These are phyloP conservation scores for Athelia psychrophila DNA, from an alignment of 1,284 basidiomycete species.

Conservation along the genomic window DNA sequence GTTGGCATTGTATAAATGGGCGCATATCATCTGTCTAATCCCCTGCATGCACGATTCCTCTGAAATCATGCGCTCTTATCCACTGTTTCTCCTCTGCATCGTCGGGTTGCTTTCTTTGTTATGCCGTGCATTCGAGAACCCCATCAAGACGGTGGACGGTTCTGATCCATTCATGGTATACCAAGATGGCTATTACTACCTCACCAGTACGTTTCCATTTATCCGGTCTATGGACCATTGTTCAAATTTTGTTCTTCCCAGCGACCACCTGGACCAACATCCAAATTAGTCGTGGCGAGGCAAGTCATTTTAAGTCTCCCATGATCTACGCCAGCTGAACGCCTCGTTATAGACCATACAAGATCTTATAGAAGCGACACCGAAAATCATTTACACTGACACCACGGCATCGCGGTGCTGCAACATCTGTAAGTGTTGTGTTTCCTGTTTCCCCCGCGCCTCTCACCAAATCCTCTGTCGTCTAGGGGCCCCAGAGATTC, in stretches of 20 bases:
- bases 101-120: not conserved
- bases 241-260: not conserved
- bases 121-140: not conserved
- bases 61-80: conserved; percentile 38
- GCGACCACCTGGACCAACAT: not conserved
- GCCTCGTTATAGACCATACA: not conserved
- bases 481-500: not conserved
- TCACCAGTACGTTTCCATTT: not conserved
- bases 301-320: not conserved
- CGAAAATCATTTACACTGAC: not conserved
- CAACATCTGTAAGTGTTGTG: not conserved
- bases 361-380: not conserved
- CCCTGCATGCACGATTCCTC: conserved; percentile 53
- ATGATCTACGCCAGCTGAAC: not conserved
- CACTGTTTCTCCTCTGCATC: not conserved
- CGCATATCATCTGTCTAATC: too few species aligned
- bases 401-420: not conserved
- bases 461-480: not conserved
- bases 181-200: not conserved
- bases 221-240: not conserved
- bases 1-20: too few species aligned
- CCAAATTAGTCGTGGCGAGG: not conserved
- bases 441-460: not conserved
- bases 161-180: conserved; percentile 1
- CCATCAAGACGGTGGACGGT: not conserved